Conservation (phyloP, 2,329 filamentous ascomycete genomes). For the Orbilia blumenaviensis region DNA sequence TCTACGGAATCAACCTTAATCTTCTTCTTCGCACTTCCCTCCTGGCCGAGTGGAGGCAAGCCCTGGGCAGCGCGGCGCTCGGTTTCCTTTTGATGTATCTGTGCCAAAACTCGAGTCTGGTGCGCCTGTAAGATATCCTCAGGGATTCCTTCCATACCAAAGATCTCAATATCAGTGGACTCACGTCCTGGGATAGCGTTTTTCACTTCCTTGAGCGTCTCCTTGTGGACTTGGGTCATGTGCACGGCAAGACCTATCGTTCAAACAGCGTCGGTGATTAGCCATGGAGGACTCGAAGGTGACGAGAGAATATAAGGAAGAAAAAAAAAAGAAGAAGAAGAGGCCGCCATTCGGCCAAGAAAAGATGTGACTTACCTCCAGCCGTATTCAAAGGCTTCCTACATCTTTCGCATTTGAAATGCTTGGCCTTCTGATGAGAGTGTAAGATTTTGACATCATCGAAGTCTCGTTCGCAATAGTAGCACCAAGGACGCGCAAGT, state of each 20-base stretch:
- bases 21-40: constrained; percentile 68
- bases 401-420: constrained; percentile 96
- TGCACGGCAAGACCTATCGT: constrained; percentile 85
- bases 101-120: constrained; percentile 83
- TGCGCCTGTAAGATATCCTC: constrained; percentile 83
- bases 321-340: no score
- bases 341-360: no score
- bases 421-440: constrained; percentile 98
- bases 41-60: constrained; percentile 76
- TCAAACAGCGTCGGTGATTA: constrained; percentile 13
- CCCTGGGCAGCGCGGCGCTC: constrained; percentile 83
- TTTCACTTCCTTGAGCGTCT: constrained; percentile 84
- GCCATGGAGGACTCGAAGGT: background rate
- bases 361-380: constrained; percentile 82
- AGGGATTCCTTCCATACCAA: constrained; percentile 96
- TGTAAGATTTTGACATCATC: constrained; percentile 97
- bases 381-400: constrained; percentile 89
- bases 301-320: no score
- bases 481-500: constrained; percentile 90
- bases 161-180: constrained; percentile 91
- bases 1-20: constrained; percentile 79
- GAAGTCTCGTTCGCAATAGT: constrained; percentile 99
- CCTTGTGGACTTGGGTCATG: constrained; percentile 98
- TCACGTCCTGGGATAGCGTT: constrained; percentile 89
- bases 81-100: constrained; percentile 84